Base-by-base conservation (phyloP, 306 rosid species). In the Prinsepia uniflora region DNA sequence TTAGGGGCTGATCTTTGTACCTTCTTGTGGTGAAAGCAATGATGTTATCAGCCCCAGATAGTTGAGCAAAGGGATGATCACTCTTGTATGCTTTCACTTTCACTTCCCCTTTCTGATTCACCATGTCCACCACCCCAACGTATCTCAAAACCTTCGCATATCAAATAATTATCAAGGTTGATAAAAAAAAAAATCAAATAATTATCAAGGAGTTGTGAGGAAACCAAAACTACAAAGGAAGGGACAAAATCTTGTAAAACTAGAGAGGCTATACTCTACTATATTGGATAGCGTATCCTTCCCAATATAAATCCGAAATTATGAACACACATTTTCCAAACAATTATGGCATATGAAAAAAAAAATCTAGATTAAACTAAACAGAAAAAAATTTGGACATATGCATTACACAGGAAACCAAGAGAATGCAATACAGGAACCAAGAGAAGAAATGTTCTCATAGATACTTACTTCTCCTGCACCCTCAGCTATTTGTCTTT, bases 1-100 rank as follows among this genome's bases (percentile, higher is more conserved):
- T 93, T 73, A 93, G 78, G 78, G 97, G 98, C 68, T 93, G 98
- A 30, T 81, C 66, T 66, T 82, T 75, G 63, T 93, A 93, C 84
- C 98, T 90, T 24, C 76, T 83, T 49, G 98, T 90, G 11, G 98
- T 90, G 72, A 93, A 90, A 58, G 98, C 98, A 63, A 93, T 93
- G 7, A 93, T 93, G 47, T 93, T 93, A 77, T 93, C 98, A 13
- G 98, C 89, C 12, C 98, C 98, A 4, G 95, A 84, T 69, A 94
- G 83, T 46, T 94, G 98, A 44, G 98, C 98, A 80, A 94, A 94
- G 15, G 98, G 98, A 81, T 94, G 98, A 72, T 94, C 95, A 19
- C 86, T 84, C 84, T 83, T 89, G 92, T 94, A 94, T 71, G 75
- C 76, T 78, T 83, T 83, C 85, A 94, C 84, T 74, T 90, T 86